Percentiles rank a stretch among this genome's conserved stretches.
Evolutionary conservation across 768 basidiomycete genomes (phyloP).

Genomic region (Russula sp.): DNA sequence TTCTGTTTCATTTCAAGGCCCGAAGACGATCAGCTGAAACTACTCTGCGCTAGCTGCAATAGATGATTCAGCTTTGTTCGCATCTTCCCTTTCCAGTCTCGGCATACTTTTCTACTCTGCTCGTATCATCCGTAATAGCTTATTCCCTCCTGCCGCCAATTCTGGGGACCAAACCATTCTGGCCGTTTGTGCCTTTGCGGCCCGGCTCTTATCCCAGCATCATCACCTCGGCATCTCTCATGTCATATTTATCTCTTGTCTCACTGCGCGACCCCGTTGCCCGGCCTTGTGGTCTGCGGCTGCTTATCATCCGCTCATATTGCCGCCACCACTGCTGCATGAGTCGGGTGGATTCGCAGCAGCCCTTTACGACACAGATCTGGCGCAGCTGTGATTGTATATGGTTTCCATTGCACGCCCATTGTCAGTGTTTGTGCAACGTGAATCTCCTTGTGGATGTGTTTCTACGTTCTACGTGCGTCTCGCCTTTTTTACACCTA

Average conservation of each 20-base stretch:
- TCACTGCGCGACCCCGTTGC: constrained; percentile 24
- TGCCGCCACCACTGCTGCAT: not conserved
- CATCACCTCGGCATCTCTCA: constrained; percentile 25
- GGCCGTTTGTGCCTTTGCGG: constrained; percentile 36
- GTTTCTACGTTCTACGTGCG: not conserved
- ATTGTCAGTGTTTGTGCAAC: not conserved
- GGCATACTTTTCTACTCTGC: constrained; percentile 23
- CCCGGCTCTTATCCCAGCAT: constrained; percentile 28
- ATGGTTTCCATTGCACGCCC: not conserved
- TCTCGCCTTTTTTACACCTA: constrained; percentile 4
- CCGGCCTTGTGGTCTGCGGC: constrained; percentile 7
- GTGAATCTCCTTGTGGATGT: constrained; percentile 4
- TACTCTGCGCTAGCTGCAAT: constrained; percentile 19
- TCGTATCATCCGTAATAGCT: constrained; percentile 24
- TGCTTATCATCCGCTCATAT: not conserved
- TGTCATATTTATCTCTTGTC: constrained; percentile 31
- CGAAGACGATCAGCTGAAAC: constrained; percentile 18
- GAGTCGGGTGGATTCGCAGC: not conserved
- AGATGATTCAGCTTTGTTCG: constrained; percentile 25
- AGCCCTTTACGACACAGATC: not conserved
- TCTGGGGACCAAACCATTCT: constrained; percentile 58
- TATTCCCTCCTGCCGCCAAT: constrained; percentile 22
- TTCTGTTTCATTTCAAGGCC: constrained; percentile 13
- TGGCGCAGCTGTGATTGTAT: constrained; percentile 6
- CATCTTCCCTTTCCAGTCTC: constrained; percentile 27